A percentile compares a stretch with the other conserved stretches of the same genome.
Conservation (phyloP, 805 yeast species). For the Teunomyces kruisii region DNA sequence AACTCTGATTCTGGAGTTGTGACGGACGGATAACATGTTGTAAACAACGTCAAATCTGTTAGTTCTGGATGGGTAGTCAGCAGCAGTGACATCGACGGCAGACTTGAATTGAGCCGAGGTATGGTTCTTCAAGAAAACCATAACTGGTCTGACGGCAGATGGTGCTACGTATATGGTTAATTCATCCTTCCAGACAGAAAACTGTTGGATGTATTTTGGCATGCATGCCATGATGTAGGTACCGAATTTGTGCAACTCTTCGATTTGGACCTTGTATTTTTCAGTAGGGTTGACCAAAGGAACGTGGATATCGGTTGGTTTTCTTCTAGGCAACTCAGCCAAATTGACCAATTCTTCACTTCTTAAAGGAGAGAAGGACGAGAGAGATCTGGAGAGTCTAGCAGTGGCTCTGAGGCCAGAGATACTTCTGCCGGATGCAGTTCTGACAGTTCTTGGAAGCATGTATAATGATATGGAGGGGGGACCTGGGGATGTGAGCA, state of each 20-base stretch:
- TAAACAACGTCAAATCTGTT: conserved; percentile 87
- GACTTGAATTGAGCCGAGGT: conserved; percentile 78
- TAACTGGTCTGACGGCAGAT: conserved; percentile 66
- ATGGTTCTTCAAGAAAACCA: conserved; percentile 71
- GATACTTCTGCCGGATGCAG: conserved; percentile 5
- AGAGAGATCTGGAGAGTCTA: conserved; percentile 16
- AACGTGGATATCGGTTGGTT: conserved; percentile 30
- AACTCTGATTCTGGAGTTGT: conserved; percentile 83
- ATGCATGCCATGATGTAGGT: conserved; percentile 71
- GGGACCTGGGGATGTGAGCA: neutral
- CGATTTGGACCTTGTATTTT: conserved; percentile 61
- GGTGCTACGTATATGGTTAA: conserved; percentile 76
- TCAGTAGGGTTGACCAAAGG: conserved; percentile 78
- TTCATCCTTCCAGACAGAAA: conserved; percentile 90
- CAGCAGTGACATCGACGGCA: conserved; percentile 81
- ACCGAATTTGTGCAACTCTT: conserved; percentile 80
- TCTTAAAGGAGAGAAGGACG: conserved; percentile 11
- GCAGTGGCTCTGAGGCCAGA: conserved; percentile 2
- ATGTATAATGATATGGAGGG: neutral
- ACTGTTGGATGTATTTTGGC: conserved; percentile 82
- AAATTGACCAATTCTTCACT: conserved; percentile 33
- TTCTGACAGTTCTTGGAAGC: conserved; percentile 5
- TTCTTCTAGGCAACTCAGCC: conserved; percentile 38
- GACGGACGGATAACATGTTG: conserved; percentile 75
- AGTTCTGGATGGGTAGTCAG: conserved; percentile 79